Conservation (phyloP, 2,329 filamentous ascomycete species). For the Cryphonectria parasitica region DNA sequence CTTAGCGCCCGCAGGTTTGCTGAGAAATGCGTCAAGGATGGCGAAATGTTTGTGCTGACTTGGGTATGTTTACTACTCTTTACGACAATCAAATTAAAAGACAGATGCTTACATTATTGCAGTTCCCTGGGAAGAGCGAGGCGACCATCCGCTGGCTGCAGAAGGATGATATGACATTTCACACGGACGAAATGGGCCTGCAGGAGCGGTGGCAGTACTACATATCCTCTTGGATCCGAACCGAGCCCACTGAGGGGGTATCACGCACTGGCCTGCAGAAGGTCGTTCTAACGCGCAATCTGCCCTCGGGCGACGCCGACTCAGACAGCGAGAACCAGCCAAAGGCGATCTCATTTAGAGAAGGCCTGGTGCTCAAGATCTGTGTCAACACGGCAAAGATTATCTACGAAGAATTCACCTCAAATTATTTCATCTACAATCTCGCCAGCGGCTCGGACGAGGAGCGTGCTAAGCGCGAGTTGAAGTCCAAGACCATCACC, state of each 20-base stretch:
- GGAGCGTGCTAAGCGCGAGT: slow-evolving; percentile 63
- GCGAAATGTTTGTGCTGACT: slow-evolving; percentile 85
- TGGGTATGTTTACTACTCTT: slow-evolving; percentile 70
- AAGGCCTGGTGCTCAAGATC: slow-evolving; percentile 73
- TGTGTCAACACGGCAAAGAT: slow-evolving; percentile 80
- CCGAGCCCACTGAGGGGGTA: slow-evolving; percentile 85
- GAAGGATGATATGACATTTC: slow-evolving; percentile 75
- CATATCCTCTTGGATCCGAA: slow-evolving; percentile 85
- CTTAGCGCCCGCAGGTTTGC: slow-evolving; percentile 90
- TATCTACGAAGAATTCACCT: slow-evolving; percentile 71
- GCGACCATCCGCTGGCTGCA: slow-evolving; percentile 74
- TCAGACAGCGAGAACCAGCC: slow-evolving; percentile 66
- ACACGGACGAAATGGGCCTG: slow-evolving; percentile 84
- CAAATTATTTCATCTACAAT: slow-evolving; percentile 74
- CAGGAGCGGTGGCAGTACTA: slow-evolving; percentile 93
- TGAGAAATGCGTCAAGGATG: slow-evolving; percentile 90
- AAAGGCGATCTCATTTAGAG: slow-evolving; percentile 64
- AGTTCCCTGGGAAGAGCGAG: slow-evolving; percentile 70
- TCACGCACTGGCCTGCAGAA: slow-evolving; percentile 66
- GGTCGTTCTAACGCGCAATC: slow-evolving; percentile 72
- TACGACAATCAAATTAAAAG: neutral
- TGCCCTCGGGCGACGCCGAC: slow-evolving; percentile 64
- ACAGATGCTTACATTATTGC: slow-evolving; percentile 34
- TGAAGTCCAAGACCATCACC: slow-evolving; percentile 34
- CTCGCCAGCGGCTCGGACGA: slow-evolving; percentile 70